Conservation (phyloP, 2,329 filamentous ascomycete species). For the Neophaeococcomyces aloes region DNA sequence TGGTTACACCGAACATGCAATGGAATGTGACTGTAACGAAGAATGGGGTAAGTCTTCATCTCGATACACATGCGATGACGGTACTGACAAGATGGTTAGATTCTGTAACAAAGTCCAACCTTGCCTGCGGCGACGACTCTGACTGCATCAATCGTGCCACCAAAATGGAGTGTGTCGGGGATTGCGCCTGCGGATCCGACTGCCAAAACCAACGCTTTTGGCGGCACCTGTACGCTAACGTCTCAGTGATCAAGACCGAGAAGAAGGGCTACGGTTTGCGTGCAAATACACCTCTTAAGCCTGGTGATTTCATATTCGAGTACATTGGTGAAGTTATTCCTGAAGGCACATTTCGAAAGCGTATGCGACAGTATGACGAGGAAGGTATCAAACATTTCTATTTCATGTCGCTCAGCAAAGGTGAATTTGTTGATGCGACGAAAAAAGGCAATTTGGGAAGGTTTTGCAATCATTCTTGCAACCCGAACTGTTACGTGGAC, state of each 20-base stretch:
- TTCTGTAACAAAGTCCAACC: constrained; percentile 47
- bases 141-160: constrained; percentile 98
- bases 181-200: constrained; percentile 74
- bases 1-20: constrained; percentile 79
- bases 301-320: constrained; percentile 91
- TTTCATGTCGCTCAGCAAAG: constrained; percentile 97
- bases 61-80: constrained; percentile 8
- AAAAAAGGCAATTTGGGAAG: constrained; percentile 91
- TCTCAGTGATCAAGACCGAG: constrained; percentile 92
- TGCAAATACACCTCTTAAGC: constrained; percentile 62
- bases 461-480: constrained; percentile 98
- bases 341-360: constrained; percentile 74
- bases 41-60: constrained; percentile 68
- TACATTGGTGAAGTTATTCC: constrained; percentile 98
- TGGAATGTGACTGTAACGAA: constrained; percentile 91
- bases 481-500: constrained; percentile 97
- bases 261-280: constrained; percentile 95
- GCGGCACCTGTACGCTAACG: constrained; percentile 75
- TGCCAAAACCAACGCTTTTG: constrained; percentile 96
- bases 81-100: constrained; percentile 37
- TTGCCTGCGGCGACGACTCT: constrained; percentile 88
- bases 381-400: constrained; percentile 99
- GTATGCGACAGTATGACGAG: constrained; percentile 87
- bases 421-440: constrained; percentile 94
- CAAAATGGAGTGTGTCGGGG: constrained; percentile 87